Conservation (phyloP, 768 basidiomycete species). For the Leccinum boreale region DNA sequence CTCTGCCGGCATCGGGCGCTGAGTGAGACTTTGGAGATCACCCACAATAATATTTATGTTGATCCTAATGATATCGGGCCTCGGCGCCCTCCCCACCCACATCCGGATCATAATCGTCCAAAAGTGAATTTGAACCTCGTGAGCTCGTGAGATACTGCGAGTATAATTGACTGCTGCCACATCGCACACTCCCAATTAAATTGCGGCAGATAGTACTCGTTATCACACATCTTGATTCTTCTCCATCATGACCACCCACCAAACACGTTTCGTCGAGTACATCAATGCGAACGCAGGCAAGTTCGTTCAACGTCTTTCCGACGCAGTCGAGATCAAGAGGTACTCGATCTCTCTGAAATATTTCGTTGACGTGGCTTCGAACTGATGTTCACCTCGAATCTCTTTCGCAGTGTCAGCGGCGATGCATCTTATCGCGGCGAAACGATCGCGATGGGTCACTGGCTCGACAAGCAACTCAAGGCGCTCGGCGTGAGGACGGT, state of each 20-base stretch:
- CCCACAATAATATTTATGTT: not conserved
- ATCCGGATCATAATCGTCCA: not conserved
- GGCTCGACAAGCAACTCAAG: slow-evolving; percentile 70
- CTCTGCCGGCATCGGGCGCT: no score
- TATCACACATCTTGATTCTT: not conserved
- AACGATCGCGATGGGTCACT: slow-evolving; percentile 84
- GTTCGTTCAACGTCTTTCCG: slow-evolving; percentile 75
- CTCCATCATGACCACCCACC: slow-evolving; percentile 34
- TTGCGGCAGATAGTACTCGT: not conserved
- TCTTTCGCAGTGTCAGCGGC: slow-evolving; percentile 53
- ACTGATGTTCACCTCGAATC: not conserved
- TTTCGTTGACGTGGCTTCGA: not conserved
- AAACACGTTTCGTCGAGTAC: slow-evolving; percentile 38
- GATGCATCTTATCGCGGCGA: slow-evolving; percentile 70
- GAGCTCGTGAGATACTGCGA: not conserved
- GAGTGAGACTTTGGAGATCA: no score
- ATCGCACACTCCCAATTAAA: not conserved
- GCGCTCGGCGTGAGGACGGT: slow-evolving; percentile 77
- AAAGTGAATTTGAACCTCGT: slow-evolving; percentile 1
- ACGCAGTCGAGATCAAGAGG: slow-evolving; percentile 86
- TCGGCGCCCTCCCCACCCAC: not conserved
- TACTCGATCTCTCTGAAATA: slow-evolving; percentile 17
- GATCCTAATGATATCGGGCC: not conserved
- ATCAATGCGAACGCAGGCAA: slow-evolving; percentile 67
- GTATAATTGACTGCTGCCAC: not conserved